A percentile compares a stretch with the other conserved stretches of the same genome.
These are phyloP conservation scores for Coemansia sp. DNA, from an alignment of 192 early-diverging fungal genomes.

Conservation along the genomic window DNA sequence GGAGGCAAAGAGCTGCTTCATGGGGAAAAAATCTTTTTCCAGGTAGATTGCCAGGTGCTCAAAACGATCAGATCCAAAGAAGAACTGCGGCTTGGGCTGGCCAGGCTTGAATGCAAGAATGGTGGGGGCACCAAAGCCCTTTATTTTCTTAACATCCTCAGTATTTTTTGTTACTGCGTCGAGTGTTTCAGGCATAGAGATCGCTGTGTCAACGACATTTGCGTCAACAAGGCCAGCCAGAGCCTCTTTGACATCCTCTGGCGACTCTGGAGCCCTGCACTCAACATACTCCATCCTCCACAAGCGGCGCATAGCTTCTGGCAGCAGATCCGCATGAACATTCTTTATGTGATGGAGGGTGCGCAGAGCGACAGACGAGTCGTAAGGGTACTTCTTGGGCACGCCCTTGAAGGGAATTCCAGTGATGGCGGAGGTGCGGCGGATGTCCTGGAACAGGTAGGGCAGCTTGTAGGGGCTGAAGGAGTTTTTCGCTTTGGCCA, in stretches of 20 bases:
- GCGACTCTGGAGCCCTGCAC: constrained; percentile 19
- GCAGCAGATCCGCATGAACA: constrained; percentile 15
- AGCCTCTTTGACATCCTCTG: constrained; percentile 25
- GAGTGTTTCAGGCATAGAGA: constrained; percentile 10
- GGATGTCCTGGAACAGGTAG: constrained; percentile 29
- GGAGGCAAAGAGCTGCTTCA: constrained; percentile 42
- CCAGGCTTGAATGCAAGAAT: constrained; percentile 27
- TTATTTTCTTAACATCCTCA: constrained; percentile 11
- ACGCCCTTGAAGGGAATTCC: constrained; percentile 39
- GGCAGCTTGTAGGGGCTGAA: constrained; percentile 40
- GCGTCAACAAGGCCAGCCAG: constrained; percentile 14
- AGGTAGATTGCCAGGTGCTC: constrained; percentile 44
- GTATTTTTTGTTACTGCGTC: constrained; percentile 22
- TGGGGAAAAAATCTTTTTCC: constrained; percentile 29
- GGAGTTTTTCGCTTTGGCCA: constrained; percentile 32
- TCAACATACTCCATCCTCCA: constrained; percentile 40
- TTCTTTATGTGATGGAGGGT: constrained; percentile 40
- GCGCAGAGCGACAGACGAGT: constrained; percentile 21
- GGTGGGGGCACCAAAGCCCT: constrained; percentile 41
- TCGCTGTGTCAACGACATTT: constrained; percentile 20
- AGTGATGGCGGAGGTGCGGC: constrained; percentile 31
- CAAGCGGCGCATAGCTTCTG: constrained; percentile 32
- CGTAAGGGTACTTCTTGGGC: constrained; percentile 35
- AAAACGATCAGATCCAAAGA: constrained; percentile 46
- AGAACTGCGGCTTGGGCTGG: constrained; percentile 26